Percentiles rank a stretch among this genome's conserved stretches.
Conservation (phyloP, 306 rosid genomes). For the Dryas octopetala region DNA sequence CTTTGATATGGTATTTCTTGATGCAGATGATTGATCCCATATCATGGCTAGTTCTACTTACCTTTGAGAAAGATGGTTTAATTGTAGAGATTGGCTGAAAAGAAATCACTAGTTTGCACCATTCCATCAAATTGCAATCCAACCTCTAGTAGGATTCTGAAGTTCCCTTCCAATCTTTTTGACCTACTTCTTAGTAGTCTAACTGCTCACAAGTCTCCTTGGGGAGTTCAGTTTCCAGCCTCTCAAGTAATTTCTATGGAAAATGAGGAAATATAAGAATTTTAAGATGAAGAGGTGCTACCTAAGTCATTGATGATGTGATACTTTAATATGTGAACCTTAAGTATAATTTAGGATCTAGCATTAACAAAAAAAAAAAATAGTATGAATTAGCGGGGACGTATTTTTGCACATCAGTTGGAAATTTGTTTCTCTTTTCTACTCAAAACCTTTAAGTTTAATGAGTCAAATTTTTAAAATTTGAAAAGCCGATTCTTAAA, state of each 20-base stretch:
- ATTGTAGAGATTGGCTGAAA: neutral
- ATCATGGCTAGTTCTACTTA: neutral
- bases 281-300: neutral
- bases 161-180: neutral
- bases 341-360: neutral
- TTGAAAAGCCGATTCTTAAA: neutral
- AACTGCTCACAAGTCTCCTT: neutral
- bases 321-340: neutral
- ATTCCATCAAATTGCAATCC: neutral
- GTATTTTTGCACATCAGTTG: neutral
- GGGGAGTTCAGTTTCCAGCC: neutral
- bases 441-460: neutral
- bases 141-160: neutral
- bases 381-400: neutral
- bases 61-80: neutral
- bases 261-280: neutral
- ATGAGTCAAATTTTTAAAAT: neutral
- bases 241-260: neutral
- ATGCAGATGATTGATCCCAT: neutral
- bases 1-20: constrained; percentile 15
- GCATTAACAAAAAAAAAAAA: neutral
- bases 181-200: neutral
- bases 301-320: neutral
- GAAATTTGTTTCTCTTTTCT: neutral
- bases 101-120: neutral